Conservation (phyloP, 441 rosid genomes). For the Euphorbia corollata region DNA sequence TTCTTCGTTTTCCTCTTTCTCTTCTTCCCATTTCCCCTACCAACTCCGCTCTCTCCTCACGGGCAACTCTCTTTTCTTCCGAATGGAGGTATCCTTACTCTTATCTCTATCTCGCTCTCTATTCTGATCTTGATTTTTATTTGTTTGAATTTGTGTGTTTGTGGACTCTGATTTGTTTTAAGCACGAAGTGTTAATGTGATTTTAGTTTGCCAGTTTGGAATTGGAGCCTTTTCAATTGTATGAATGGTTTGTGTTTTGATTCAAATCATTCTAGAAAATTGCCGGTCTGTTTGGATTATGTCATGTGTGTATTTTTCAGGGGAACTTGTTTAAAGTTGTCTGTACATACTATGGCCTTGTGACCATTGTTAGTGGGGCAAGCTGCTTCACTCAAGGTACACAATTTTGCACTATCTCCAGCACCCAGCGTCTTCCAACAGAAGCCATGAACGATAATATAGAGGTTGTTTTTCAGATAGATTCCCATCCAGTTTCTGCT, state of each 20-base stretch:
- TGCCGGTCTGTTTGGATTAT: constrained; percentile 9
- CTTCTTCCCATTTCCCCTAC: constrained; percentile 22
- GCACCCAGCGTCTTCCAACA: constrained; percentile 17
- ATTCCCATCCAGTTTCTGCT: constrained; percentile 9
- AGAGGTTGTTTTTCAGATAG: constrained; percentile 15
- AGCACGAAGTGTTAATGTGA: neutral
- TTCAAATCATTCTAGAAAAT: neutral
- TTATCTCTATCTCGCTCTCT: neutral
- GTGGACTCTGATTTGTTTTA: neutral
- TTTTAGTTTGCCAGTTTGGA: neutral
- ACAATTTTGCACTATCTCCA: constrained; percentile 4
- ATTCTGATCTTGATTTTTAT: neutral
- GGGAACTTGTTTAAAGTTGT: constrained; percentile 11
- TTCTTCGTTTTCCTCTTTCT: constrained; percentile 14
- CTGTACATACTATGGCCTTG: constrained; percentile 23
- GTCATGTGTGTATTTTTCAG: constrained; percentile 22
- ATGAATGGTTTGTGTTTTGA: no score
- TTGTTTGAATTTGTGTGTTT: neutral
- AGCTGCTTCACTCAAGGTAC: constrained; percentile 9
- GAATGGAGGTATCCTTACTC: constrained; percentile 54
- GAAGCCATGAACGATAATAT: constrained; percentile 10
- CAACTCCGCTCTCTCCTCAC: constrained; percentile 26
- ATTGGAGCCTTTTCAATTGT: neutral
- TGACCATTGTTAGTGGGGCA: constrained; percentile 12
- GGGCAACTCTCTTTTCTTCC: constrained; percentile 33